Percentiles rank a stretch among this genome's conserved stretches.
Conservation (phyloP, 2,329 filamentous ascomycete genomes). For the Colletotrichum theobromicola region DNA sequence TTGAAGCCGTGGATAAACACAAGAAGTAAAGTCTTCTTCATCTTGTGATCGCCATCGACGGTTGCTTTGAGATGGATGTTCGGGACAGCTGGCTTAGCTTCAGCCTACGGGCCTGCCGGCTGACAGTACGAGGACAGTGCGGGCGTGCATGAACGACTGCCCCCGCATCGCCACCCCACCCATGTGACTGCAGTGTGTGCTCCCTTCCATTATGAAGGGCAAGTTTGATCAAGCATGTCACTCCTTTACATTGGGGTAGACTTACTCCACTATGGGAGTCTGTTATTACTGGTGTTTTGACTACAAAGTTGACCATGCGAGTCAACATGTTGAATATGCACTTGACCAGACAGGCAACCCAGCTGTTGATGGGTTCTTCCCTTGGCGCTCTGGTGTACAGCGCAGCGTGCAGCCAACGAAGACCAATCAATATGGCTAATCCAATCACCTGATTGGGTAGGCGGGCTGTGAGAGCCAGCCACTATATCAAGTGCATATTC, state of each 20-base stretch:
- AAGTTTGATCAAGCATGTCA: background rate
- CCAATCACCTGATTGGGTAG: background rate
- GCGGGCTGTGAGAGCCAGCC: background rate
- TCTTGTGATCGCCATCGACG: constrained; percentile 45
- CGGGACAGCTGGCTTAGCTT: background rate
- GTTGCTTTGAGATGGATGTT: background rate
- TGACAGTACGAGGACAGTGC: background rate
- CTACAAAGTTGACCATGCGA: background rate
- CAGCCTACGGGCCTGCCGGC: background rate
- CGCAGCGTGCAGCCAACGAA: background rate
- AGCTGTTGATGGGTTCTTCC: background rate
- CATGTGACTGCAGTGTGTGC: constrained; percentile 2
- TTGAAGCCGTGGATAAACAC: constrained; percentile 93
- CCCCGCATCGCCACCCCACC: constrained; percentile 15
- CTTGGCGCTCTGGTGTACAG: background rate
- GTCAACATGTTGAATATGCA: background rate
- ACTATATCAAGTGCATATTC: background rate
- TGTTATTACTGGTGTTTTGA: background rate
- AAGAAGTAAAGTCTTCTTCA: constrained; percentile 81
- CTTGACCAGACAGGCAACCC: too few relatives aligned
- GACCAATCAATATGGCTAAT: background rate
- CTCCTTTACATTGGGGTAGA: background rate
- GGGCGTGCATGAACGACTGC: background rate
- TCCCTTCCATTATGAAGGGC: background rate
- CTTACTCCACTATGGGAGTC: background rate